phyloP scores from a whole-genome alignment of 495 filamentous ascomycete species.

The Penicillium lividum region DNA sequence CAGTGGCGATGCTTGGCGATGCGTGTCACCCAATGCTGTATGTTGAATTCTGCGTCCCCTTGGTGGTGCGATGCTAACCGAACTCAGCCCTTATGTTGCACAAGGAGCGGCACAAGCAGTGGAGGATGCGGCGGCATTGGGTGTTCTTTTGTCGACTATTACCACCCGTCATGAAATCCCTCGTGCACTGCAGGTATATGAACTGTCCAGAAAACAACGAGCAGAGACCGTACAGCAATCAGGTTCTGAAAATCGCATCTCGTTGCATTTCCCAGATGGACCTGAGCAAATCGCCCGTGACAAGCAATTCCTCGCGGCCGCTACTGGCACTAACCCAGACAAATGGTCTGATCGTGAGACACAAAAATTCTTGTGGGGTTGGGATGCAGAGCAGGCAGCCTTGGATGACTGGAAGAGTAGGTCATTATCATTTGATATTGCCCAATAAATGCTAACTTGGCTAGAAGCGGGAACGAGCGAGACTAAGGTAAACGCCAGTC shows the following conservation, averaged over 20 bases:
- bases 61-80: constrained; percentile 5
- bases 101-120: constrained; percentile 57
- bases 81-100: constrained; percentile 40
- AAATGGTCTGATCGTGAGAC: constrained; percentile 53
- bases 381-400: constrained; percentile 48
- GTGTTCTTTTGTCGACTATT: constrained; percentile 46
- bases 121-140: constrained; percentile 57
- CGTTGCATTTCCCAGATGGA: constrained; percentile 57
- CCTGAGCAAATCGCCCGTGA: constrained; percentile 53
- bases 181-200: constrained; percentile 46
- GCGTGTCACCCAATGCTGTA: constrained; percentile 68
- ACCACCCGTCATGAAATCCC: constrained; percentile 40
- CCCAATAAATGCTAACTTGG: constrained; percentile 10
- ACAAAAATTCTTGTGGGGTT: constrained; percentile 48
- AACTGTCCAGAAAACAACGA: constrained; percentile 49
- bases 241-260: constrained; percentile 50
- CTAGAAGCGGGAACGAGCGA: constrained; percentile 2
- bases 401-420: constrained; percentile 44
- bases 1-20: constrained; percentile 66
- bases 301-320: constrained; percentile 40
- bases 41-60: constrained; percentile 9
- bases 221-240: constrained; percentile 53
- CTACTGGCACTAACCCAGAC: constrained; percentile 42
- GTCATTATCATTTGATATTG: constrained; percentile 7
- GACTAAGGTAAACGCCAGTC: constrained; percentile 13